These are phyloP conservation scores for Pontederia crassipes DNA, from an alignment of 176 grass and related monocot species.

Conservation along the genomic window DNA sequence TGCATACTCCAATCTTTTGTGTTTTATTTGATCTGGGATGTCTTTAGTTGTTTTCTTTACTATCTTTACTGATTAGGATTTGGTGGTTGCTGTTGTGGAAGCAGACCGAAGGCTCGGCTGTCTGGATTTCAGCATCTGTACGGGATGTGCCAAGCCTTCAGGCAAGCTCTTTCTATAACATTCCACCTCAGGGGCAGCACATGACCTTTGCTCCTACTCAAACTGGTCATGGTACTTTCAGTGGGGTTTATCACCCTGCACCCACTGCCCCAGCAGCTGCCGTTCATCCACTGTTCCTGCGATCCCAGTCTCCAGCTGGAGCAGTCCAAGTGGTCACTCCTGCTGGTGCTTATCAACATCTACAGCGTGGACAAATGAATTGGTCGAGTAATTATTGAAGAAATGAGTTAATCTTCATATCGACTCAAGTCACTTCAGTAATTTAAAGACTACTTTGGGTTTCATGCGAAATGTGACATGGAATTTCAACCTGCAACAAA, in stretches of 20 bases:
- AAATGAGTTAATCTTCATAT: not conserved
- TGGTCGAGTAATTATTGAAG: conserved; percentile 63
- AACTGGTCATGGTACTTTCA: conserved; percentile 34
- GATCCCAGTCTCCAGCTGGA: conserved; percentile 24
- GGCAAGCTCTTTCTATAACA: conserved; percentile 39
- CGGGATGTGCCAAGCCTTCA: conserved; percentile 53
- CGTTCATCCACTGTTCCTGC: conserved; percentile 20
- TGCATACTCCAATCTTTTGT: too few species aligned
- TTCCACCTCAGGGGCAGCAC: conserved; percentile 53
- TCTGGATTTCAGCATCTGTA: conserved; percentile 52
- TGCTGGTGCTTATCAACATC: conserved; percentile 37
- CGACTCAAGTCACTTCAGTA: too few species aligned
- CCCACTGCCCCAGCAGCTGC: conserved; percentile 26
- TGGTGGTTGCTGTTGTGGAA: not conserved
- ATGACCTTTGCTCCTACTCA: conserved; percentile 58
- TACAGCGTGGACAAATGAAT: conserved; percentile 50
- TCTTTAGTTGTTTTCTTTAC: too few species aligned
- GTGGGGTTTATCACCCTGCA: conserved; percentile 62
- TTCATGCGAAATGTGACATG: too few species aligned
- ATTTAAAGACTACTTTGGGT: too few species aligned
- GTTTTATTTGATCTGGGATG: too few species aligned
- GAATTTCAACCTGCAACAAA: not conserved
- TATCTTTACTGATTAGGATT: too few species aligned
- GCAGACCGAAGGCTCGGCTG: conserved; percentile 44
- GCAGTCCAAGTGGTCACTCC: conserved; percentile 43